Evolutionary conservation across 2,329 filamentous ascomycete species (phyloP), one percentile per base, ranked within the genome.

Genomic region (Exophiala spinifera): DNA sequence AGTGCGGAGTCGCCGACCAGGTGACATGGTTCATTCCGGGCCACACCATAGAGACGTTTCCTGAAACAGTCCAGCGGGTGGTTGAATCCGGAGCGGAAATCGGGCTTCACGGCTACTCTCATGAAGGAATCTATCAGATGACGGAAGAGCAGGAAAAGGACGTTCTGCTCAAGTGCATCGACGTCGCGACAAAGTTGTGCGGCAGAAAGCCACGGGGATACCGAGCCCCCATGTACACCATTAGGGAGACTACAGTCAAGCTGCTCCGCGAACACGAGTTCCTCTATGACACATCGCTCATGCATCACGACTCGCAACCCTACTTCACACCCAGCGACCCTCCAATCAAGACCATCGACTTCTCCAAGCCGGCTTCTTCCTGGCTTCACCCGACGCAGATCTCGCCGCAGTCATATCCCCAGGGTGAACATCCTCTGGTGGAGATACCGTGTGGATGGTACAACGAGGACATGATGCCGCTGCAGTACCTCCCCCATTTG

Each of bases 101-200:
- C 55, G 81, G 81, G 3, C 74, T 84, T 11, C 84, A 87, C 56
- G 86, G 84, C 14, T 89, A 89, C 69, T 83, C 81, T 0, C 85
- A 89, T 60, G 86, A 89, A 65, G 88, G 88, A 59, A 85, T 86
- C 0, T 77, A 76, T 8, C 81, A 85, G 48, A 87, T 89, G 83
- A 86, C 79, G 0, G 67, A 86, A 1, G 85, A 88, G 64, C 87
- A 91, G 70, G 87, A 91, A 67, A 79, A 79, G 10, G 85, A 87
- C 49, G 83, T 91, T 2, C 77, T 92, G 4, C 84, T 87, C 64
- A 88, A 88, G 70, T 89, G 86, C 15, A 89, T 85, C 66, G 79
- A 79, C 19, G 77, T 90, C 69, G 77, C 90, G 31, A 88, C 83
- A 0, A 82, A 86, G 0, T 87, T 91, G 64, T 81, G 79, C 37